Evolutionary conservation across 129 eudicot genomes (phyloP).

Genomic region (Glebionis coronaria): DNA sequence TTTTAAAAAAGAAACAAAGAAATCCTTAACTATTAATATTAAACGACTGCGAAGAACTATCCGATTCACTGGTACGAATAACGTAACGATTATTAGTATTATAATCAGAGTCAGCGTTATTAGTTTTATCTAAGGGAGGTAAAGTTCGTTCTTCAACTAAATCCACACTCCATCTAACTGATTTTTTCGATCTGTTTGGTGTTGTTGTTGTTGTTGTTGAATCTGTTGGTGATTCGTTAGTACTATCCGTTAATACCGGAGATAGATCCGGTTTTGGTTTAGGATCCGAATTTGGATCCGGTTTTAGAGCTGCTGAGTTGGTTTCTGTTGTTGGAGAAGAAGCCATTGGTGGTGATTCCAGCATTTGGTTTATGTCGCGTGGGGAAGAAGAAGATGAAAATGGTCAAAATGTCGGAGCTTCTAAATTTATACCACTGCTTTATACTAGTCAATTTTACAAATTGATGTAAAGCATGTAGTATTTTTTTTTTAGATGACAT

Average conservation of each 20-base stretch:
- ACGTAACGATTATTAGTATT: slow-evolving; percentile 50
- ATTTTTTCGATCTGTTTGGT: slow-evolving; percentile 52
- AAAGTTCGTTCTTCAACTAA: slow-evolving; percentile 57
- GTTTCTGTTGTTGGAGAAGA: slow-evolving; percentile 13
- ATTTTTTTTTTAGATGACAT: too few species aligned
- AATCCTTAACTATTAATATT: slow-evolving; percentile 71
- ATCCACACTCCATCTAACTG: slow-evolving; percentile 81
- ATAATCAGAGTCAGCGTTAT: slow-evolving; percentile 13
- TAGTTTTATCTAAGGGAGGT: slow-evolving; percentile 31
- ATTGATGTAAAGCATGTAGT: too few species aligned
- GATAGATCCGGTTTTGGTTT: slow-evolving; percentile 6
- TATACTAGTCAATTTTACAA: too few species aligned
- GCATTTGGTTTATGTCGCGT: too few species aligned
- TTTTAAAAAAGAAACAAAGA: too few species aligned
- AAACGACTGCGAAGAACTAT: slow-evolving; percentile 36
- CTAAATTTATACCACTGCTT: too few species aligned
- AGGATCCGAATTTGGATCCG: slow-evolving; percentile 30
- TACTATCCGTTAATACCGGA: slow-evolving; percentile 17
- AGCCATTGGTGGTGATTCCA: slow-evolving; percentile 30
- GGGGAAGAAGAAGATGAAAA: too few species aligned
- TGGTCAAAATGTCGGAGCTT: too few species aligned
- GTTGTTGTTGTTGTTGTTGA: slow-evolving; percentile 23
- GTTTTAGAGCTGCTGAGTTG: slow-evolving; percentile 14
- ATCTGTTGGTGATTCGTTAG: slow-evolving; percentile 9
- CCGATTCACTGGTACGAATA: slow-evolving; percentile 31